These are phyloP conservation scores for Yamadazyma songkhlaensis DNA, from an alignment of 1,139 yeast genomes.

Conservation along the genomic window DNA sequence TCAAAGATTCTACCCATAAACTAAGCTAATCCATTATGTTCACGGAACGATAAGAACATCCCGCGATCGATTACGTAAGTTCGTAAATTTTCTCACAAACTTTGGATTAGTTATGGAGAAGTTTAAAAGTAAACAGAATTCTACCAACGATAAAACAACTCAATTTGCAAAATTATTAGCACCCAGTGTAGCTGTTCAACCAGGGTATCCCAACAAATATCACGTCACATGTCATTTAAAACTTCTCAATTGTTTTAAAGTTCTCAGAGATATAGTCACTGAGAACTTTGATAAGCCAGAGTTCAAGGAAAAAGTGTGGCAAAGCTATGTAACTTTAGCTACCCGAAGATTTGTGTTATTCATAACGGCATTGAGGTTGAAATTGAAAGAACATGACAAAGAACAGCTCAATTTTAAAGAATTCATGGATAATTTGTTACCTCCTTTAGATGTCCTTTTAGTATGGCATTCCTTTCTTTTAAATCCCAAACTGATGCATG, in stretches of 20 bases:
- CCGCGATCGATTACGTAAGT: too few relatives aligned
- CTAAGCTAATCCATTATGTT: too few relatives aligned
- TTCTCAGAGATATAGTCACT: constrained; percentile 1
- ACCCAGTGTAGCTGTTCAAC: constrained; percentile 3
- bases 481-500: constrained; percentile 22
- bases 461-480: constrained; percentile 34
- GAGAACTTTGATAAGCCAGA: neutral
- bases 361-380: constrained; percentile 17
- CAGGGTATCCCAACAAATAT: neutral
- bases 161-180: neutral
- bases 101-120: too few relatives aligned
- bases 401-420: neutral
- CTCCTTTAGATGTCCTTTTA: constrained; percentile 28
- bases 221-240: constrained; percentile 6
- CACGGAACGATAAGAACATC: too few relatives aligned
- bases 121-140: too few relatives aligned
- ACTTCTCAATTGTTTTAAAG: constrained; percentile 1
- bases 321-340: constrained; percentile 26
- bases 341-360: constrained; percentile 27
- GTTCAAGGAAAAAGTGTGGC: constrained; percentile 24
- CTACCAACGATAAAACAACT: neutral
- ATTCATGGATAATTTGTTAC: constrained; percentile 1
- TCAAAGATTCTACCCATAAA: too few relatives aligned
- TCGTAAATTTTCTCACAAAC: too few relatives aligned
- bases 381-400: neutral